Evolutionary conservation across 2,329 filamentous ascomycete genomes (phyloP), one percentile per base, ranked within the genome.

Genomic region (Xylaria sp.): DNA sequence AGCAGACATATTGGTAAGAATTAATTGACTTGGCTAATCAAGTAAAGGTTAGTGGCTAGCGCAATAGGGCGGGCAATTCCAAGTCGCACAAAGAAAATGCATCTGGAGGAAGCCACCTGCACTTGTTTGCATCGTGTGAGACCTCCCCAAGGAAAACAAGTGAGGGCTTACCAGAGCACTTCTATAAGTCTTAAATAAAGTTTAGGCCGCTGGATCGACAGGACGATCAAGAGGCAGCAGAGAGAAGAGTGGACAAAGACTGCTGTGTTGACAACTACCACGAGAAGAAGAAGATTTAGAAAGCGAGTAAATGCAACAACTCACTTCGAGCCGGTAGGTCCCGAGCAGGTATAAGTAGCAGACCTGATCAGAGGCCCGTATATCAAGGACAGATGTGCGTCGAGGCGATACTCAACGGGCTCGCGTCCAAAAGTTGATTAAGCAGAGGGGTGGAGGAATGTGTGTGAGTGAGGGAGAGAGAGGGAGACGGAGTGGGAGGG

Each of bases 1-100:
- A 80, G 86, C 84, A 83, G 88, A 86, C 88, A 92, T 91, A 82
- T 74, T 76, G 75, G 65, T 72, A 61, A 62, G 70, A 74, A 67
- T 75, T 72, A 66, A 69, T 58, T 46, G 62, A 69, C 63, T 66
- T 37, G 74, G 64, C 72, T 76, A 69, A 48, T 63, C 20, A 32
- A 41, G 52, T 28, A 52, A 44, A 52, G 4, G 50, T 65, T 23
- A 63, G 70, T 73, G 60, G 73, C 70, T 32, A 57, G 61, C 72
- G 55, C 71, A 63, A 50, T n/a, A 50, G 59, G 28, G 37, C 48
- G 56, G 25, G n/a, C 13, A n/a, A 28, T 46, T 63, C 46, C 32
- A 61, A 61, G 60, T n/a, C 20, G 57, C 10, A 54, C 28, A 48
- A 51, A 15, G 20, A 44, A 20, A 39, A 25, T 50, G 56, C 54